Percentiles rank a stretch among this genome's conserved stretches.
These are phyloP conservation scores for Calonectria hawksworthii DNA, from an alignment of 2,329 filamentous ascomycete genomes.

Conservation along the genomic window DNA sequence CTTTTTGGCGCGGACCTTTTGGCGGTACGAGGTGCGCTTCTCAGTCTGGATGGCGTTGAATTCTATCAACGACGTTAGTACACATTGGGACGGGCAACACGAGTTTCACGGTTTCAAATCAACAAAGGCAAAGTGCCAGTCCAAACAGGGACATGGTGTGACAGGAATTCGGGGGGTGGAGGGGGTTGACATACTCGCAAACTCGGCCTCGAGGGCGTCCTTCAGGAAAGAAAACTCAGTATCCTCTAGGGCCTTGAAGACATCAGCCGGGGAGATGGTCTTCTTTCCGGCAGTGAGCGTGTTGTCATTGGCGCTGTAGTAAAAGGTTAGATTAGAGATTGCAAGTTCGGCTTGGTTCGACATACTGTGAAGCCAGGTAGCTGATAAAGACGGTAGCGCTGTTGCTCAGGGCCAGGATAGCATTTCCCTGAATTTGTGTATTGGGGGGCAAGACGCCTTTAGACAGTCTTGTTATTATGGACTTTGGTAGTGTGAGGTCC, in stretches of 20 bases:
- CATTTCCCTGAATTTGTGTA: conserved; percentile 87
- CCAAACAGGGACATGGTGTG: not conserved
- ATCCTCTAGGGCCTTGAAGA: conserved; percentile 83
- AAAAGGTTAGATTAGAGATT: not conserved
- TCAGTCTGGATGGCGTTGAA: conserved; percentile 81
- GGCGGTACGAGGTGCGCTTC: conserved; percentile 80
- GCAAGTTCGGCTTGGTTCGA: conserved; percentile 32
- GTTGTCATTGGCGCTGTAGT: conserved; percentile 77
- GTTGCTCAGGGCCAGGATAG: conserved; percentile 83
- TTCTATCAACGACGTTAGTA: conserved; percentile 58
- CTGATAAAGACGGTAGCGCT: conserved; percentile 88
- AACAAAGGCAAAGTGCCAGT: not conserved
- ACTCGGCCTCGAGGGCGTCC: conserved; percentile 78
- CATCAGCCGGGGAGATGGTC: conserved; percentile 82
- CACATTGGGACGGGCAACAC: not conserved
- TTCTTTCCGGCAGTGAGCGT: conserved; percentile 79
- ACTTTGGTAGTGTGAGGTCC: conserved; percentile 84
- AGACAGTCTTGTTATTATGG: conserved; percentile 83
- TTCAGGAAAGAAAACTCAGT: conserved; percentile 82
- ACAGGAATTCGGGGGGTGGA: not conserved
- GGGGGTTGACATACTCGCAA: conserved; percentile 71
- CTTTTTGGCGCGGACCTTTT: conserved; percentile 78
- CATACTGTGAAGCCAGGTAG: conserved; percentile 82
- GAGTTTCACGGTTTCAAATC: not conserved
- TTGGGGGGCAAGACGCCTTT: conserved; percentile 86